Base-by-base conservation (phyloP, 192 early-diverging fungal genomes). In the Coemansia sp. region DNA sequence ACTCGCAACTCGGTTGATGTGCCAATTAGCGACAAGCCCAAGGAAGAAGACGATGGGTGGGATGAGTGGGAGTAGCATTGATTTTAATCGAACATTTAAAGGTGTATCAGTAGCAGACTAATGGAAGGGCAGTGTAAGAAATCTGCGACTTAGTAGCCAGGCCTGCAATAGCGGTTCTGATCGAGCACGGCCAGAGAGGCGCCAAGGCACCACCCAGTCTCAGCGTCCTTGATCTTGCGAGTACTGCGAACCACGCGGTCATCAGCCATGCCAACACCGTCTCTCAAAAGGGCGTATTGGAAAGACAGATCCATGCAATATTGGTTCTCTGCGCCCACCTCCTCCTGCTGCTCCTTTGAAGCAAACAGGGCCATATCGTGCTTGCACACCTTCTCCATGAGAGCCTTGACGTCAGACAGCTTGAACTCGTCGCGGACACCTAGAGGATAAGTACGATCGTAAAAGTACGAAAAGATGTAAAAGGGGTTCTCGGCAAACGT, bases 161-260 rank as follows among this genome's bases (percentile, higher is more conserved):
- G 37, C 59, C 63, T 69, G 74, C 79, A 82, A 46, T 82, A 82
- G 24, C 36, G 31, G 45, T 66, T 56, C 66, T 82, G 69, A 33
- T 95, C 91, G 10, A 96, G 74, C 55, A 97, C 82, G 24, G 91
- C 86, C 59, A 98, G 90, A 21, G 95, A 88, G 21, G 94, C 94
- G 28, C 96, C 96, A 40, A 98, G 81, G 73, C 92, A 94, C 97
- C 97, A 99, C 11, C 97, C 97, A 16, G 93, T 95, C 71, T 99
- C 95, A 38, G 93, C 88, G 24, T 87, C 92, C 34, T 89, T 85
- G 59, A 99, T 94, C 85, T 97, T 96, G 73, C 95, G 92, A 5
- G 94, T 89, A 23, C 91, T 89, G 53, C 90, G 88, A 6, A 99
- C 74, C 8, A 82, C 72, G 16, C 93, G 82, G 14, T 85, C 76